A percentile compares a stretch with the other conserved stretches of the same genome.
These are phyloP conservation scores for Neocallimastix lanati DNA, from an alignment of 192 early-diverging fungal species.

Conservation along the genomic window DNA sequence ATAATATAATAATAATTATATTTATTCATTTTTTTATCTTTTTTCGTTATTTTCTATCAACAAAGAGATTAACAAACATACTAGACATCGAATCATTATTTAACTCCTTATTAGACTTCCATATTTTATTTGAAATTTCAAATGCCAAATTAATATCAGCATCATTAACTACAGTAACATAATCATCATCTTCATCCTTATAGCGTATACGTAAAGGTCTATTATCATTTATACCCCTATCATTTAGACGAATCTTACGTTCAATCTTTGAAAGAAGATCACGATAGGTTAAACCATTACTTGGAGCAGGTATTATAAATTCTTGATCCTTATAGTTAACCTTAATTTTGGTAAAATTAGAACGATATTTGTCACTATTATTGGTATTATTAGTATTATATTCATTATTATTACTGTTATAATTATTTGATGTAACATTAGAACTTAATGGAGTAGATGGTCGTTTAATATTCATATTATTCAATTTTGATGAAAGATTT, in stretches of 20 bases:
- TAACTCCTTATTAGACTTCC: background rate
- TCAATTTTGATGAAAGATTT: background rate
- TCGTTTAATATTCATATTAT: constrained; percentile 1
- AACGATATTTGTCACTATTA: too few relatives aligned
- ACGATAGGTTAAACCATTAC: constrained; percentile 42
- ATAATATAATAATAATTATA: too few relatives aligned
- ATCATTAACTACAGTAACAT: constrained; percentile 66
- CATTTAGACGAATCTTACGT: constrained; percentile 72
- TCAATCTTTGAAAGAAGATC: constrained; percentile 71
- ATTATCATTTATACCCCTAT: constrained; percentile 15
- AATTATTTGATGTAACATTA: too few relatives aligned
- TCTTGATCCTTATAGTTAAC: constrained; percentile 76
- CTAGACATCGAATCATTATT: background rate
- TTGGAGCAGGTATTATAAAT: constrained; percentile 71
- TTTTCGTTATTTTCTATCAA: too few relatives aligned
- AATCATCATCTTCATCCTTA: constrained; percentile 85
- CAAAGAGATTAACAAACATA: background rate
- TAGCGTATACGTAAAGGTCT: constrained; percentile 58
- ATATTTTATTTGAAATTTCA: constrained; percentile 22
- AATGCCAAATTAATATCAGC: constrained; percentile 87
- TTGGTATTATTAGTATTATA: too few relatives aligned
- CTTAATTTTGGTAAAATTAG: constrained; percentile 54
- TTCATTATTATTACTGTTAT: constrained; percentile 10
- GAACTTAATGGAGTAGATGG: constrained; percentile 8
- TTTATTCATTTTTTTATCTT: too few relatives aligned